Evolutionary conservation across 176 grass and related monocot species (phyloP).

Genomic region (Rhynchospora pubera): DNA sequence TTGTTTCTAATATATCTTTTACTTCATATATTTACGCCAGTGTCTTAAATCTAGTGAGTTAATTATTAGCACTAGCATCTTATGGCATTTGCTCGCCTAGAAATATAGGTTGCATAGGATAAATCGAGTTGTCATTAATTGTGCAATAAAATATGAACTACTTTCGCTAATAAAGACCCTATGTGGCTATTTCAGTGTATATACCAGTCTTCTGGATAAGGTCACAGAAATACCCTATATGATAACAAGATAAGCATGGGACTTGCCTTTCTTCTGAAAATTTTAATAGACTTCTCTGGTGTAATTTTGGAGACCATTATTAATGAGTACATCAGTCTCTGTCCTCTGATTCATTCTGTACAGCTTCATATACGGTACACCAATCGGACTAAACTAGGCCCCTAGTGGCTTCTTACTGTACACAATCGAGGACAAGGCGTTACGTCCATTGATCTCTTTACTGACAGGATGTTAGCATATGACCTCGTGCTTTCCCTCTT

Average conservation of each 20-base stretch:
- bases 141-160: not conserved
- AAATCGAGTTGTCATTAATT: not conserved
- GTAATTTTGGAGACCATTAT: not conserved
- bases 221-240: not conserved
- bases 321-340: not conserved
- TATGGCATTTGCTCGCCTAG: not conserved
- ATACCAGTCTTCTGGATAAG: too few species aligned
- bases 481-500: not conserved
- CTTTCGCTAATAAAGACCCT: not conserved
- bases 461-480: not conserved
- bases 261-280: not conserved
- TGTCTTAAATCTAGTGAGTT: not conserved
- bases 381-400: not conserved
- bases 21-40: not conserved
- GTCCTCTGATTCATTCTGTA: not conserved
- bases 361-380: not conserved
- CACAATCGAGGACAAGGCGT: not conserved
- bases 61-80: not conserved
- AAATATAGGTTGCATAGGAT: not conserved
- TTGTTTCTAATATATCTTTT: not conserved
- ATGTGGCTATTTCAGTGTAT: not conserved
- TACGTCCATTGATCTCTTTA: not conserved
- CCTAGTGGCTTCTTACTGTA: not conserved
- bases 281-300: not conserved
- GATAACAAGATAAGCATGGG: not conserved